phyloP scores from a whole-genome alignment of 2,329 filamentous ascomycete species.

The Emericellopsis cladophorae region DNA sequence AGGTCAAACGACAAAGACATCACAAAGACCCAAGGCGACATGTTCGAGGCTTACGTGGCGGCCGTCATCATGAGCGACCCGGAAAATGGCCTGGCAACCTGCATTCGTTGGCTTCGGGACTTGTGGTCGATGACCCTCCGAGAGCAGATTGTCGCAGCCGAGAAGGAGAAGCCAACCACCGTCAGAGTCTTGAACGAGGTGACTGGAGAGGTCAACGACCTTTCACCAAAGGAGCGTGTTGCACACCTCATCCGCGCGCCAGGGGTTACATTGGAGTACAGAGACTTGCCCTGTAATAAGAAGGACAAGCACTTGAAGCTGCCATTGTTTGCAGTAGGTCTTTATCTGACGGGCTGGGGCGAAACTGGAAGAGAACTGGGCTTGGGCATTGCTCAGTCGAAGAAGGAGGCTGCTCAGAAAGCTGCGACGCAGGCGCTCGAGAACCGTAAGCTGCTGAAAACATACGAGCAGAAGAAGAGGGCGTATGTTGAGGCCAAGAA shows the following conservation, averaged over 20 bases:
- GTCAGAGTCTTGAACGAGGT: neutral
- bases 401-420: constrained; percentile 55
- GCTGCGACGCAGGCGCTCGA: constrained; percentile 52
- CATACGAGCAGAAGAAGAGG: constrained; percentile 33
- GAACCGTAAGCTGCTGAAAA: constrained; percentile 51
- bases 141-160: constrained; percentile 34
- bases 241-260: constrained; percentile 33
- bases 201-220: neutral
- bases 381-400: constrained; percentile 49
- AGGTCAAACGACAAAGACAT: constrained; percentile 35
- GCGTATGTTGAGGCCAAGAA: constrained; percentile 20
- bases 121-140: constrained; percentile 60
- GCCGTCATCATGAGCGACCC: constrained; percentile 56
- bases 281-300: constrained; percentile 31
- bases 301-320: constrained; percentile 40
- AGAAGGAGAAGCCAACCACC: constrained; percentile 9
- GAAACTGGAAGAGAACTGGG: constrained; percentile 50
- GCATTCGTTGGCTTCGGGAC: constrained; percentile 57
- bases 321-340: constrained; percentile 48
- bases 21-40: constrained; percentile 67
- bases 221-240: constrained; percentile 16
- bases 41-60: constrained; percentile 85
- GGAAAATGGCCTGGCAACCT: constrained; percentile 44
- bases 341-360: constrained; percentile 57
- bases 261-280: constrained; percentile 49